Conservation (phyloP, 495 filamentous ascomycete species). For the Aspergillus biplanus region DNA sequence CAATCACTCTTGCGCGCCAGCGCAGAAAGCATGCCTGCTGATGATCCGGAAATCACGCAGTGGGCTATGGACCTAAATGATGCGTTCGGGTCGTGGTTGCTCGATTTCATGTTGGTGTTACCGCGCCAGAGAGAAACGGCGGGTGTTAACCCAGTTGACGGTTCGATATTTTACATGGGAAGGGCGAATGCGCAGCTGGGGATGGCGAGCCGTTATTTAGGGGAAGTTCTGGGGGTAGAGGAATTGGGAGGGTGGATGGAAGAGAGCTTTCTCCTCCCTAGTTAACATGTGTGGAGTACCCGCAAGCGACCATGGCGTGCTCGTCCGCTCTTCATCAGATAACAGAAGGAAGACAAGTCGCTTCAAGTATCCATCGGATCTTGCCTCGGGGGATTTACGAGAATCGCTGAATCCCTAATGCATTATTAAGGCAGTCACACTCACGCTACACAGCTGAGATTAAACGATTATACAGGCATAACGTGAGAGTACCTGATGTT, state of each 20-base stretch:
- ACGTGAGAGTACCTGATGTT: too few relatives aligned
- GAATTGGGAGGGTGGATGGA: constrained; percentile 30
- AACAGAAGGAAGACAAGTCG: too few relatives aligned
- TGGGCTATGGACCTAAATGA: constrained; percentile 38
- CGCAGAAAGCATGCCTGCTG: constrained; percentile 43
- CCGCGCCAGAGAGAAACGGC: constrained; percentile 31
- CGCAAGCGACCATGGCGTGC: too few relatives aligned
- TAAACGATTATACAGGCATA: too few relatives aligned
- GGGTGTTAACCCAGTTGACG: constrained; percentile 9
- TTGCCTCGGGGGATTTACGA: too few relatives aligned
- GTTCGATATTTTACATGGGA: constrained; percentile 35
- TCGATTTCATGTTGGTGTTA: constrained; percentile 39
- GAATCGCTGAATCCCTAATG: too few relatives aligned
- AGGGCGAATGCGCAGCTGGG: constrained; percentile 27
- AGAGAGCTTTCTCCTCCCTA: constrained; percentile 19
- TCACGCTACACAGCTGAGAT: too few relatives aligned
- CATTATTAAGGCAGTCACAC: too few relatives aligned
- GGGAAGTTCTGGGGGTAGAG: constrained; percentile 32
- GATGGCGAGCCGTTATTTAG: constrained; percentile 32
- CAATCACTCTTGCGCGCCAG: constrained; percentile 41
- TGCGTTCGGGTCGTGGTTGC: constrained; percentile 39
- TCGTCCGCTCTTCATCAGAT: too few relatives aligned
- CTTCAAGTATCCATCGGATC: too few relatives aligned
- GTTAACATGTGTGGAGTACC: too few relatives aligned
- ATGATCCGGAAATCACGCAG: constrained; percentile 37